Percentiles rank a stretch among this genome's conserved stretches.
Conservation (phyloP, 345 rosid genomes). For the Linum trigynum region DNA sequence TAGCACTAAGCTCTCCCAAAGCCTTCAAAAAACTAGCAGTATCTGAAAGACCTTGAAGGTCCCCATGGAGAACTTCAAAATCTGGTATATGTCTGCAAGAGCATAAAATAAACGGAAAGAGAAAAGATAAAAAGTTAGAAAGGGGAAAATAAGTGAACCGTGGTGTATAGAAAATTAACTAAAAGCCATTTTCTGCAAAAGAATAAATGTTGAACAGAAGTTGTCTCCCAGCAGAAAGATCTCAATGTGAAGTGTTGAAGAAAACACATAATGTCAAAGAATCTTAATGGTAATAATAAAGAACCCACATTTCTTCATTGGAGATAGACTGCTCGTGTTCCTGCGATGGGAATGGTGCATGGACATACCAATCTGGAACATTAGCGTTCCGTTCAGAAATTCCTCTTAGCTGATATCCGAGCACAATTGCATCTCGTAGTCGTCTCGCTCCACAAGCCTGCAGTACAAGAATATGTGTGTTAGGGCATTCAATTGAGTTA, state of each 20-base stretch:
- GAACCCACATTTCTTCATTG: constrained; percentile 20
- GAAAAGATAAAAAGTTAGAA: neutral
- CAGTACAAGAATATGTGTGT: neutral
- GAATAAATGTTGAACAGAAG: too few relatives aligned
- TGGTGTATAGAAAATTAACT: too few relatives aligned
- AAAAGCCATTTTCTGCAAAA: too few relatives aligned
- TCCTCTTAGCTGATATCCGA: constrained; percentile 95
- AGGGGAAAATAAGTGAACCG: neutral
- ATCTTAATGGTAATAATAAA: neutral
- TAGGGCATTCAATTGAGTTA: neutral
- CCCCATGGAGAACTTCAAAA: constrained; percentile 92
- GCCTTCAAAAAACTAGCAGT: constrained; percentile 66
- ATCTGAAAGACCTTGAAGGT: constrained; percentile 74
- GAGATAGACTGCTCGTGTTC: constrained; percentile 38
- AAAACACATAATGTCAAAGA: neutral
- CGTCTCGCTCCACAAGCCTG: constrained; percentile 96
- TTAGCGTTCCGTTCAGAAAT: constrained; percentile 81
- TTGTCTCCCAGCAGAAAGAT: too few relatives aligned
- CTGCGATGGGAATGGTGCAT: constrained; percentile 26
- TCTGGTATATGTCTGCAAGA: constrained; percentile 42
- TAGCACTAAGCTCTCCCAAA: constrained; percentile 54
- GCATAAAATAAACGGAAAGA: neutral
- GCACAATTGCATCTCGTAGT: constrained; percentile 91
- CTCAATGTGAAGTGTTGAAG: too few relatives aligned
- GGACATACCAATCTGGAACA: constrained; percentile 95